These are phyloP conservation scores for Hippophae tibetana DNA, from an alignment of 306 rosid genomes.

Conservation along the genomic window DNA sequence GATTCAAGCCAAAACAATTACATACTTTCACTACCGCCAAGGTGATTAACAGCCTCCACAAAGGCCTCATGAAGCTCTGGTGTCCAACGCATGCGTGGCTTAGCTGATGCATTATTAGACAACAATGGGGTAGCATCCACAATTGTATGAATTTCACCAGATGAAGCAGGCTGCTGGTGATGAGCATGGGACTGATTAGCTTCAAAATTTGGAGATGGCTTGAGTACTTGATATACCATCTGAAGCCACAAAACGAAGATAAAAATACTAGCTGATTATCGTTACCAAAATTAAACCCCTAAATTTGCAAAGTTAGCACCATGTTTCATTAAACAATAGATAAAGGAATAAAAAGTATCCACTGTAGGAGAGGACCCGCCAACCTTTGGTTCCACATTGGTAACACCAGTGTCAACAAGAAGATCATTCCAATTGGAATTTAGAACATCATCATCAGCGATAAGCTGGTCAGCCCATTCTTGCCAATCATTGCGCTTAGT, in stretches of 20 bases:
- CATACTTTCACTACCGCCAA: conserved; percentile 99
- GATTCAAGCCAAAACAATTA: conserved; percentile 16
- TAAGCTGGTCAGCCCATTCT: conserved; percentile 93
- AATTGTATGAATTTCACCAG: conserved; percentile 41
- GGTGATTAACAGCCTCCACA: conserved; percentile 93
- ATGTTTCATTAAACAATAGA: too few species aligned
- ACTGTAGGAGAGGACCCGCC: conserved; percentile 13
- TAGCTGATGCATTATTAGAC: conserved; percentile 52
- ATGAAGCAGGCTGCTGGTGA: conserved; percentile 43
- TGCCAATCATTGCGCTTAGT: conserved; percentile 70
- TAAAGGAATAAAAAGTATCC: conserved; percentile 2
- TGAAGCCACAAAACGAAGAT: conserved; percentile 39
- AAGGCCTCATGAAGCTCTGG: conserved; percentile 98
- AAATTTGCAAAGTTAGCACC: conserved; percentile 10
- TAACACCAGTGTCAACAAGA: conserved; percentile 52
- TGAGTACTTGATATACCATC: conserved; percentile 51
- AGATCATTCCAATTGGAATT: conserved; percentile 78
- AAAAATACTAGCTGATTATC: not conserved
- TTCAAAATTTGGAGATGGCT: conserved; percentile 38
- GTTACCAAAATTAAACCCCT: conserved; percentile 21
- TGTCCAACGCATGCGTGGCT: conserved; percentile 99
- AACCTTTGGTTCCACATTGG: conserved; percentile 87
- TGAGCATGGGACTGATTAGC: conserved; percentile 51
- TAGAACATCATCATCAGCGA: conserved; percentile 71
- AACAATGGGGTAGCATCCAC: conserved; percentile 35